Conservation (phyloP, 2,329 filamentous ascomycete species). For the Pseudogymnoascus sp. region DNA sequence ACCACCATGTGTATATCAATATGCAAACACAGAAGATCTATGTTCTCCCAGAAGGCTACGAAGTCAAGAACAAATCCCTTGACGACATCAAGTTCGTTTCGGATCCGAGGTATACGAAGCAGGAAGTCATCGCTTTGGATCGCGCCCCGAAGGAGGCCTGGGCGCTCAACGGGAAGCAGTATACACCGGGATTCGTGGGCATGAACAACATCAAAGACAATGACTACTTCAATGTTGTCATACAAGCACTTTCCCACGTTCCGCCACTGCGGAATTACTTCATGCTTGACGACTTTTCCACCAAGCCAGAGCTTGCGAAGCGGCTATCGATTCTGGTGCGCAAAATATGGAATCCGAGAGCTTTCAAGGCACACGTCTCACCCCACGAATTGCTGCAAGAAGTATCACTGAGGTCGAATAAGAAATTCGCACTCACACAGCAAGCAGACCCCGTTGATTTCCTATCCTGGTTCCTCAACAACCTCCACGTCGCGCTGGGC, state of each 20-base stretch:
- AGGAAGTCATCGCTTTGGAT: constrained; percentile 75
- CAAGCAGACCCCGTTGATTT: constrained; percentile 97
- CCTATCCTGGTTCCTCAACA: constrained; percentile 94
- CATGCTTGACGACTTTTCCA: constrained; percentile 72
- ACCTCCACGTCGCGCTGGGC: constrained; percentile 83
- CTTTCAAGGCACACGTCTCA: constrained; percentile 94
- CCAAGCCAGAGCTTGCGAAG: constrained; percentile 71
- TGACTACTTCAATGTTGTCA: constrained; percentile 93
- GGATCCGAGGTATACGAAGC: constrained; percentile 74
- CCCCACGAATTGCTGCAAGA: constrained; percentile 96
- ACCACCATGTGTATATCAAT: constrained; percentile 97
- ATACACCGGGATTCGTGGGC: constrained; percentile 88
- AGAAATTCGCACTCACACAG: constrained; percentile 80
- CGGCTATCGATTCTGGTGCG: constrained; percentile 82
- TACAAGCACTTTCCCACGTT: constrained; percentile 86
- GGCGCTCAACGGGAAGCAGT: constrained; percentile 75
- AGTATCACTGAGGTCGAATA: constrained; percentile 79
- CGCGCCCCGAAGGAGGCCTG: constrained; percentile 53
- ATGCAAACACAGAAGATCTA: constrained; percentile 89
- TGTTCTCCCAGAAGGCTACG: constrained; percentile 91
- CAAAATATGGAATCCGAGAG: constrained; percentile 96
- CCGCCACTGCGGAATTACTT: constrained; percentile 84
- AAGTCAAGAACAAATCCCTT: constrained; percentile 86
- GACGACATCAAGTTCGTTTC: constrained; percentile 98
- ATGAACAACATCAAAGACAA: constrained; percentile 99